Evolutionary conservation across 345 rosid species (phyloP).

Genomic region (Lagerstroemia speciosa): DNA sequence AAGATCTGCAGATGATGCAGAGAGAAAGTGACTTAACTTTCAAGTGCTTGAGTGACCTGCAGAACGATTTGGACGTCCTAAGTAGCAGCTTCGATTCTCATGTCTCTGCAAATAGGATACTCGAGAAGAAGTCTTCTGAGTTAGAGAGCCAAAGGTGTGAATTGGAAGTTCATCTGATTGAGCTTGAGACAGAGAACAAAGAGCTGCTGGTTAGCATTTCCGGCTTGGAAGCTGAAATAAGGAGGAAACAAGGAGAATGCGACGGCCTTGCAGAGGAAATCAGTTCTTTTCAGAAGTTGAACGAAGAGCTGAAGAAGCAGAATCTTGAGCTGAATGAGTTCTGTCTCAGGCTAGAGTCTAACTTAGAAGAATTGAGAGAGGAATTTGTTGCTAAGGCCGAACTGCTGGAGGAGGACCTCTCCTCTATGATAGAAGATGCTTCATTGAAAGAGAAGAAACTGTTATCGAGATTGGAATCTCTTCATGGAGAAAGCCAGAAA

Average conservation of each 20-base stretch:
- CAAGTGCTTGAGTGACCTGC: constrained; percentile 34
- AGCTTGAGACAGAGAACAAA: constrained; percentile 26
- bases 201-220: constrained; percentile 18
- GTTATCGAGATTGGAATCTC: constrained; percentile 22
- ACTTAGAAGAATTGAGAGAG: constrained; percentile 18
- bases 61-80: constrained; percentile 25
- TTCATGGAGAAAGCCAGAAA: constrained; percentile 26
- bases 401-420: constrained; percentile 30
- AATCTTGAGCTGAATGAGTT: constrained; percentile 24
- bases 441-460: constrained; percentile 30
- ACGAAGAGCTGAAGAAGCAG: constrained; percentile 25
- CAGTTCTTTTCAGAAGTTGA: constrained; percentile 22
- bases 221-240: constrained; percentile 27
- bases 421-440: constrained; percentile 29
- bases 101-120: constrained; percentile 30
- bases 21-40: constrained; percentile 30
- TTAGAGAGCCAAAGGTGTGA: constrained; percentile 23
- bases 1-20: constrained; percentile 17
- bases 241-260: constrained; percentile 2
- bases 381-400: constrained; percentile 20
- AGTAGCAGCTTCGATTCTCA: constrained; percentile 26
- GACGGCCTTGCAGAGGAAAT: constrained; percentile 24
- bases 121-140: constrained; percentile 32
- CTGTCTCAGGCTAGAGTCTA: constrained; percentile 24
- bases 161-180: constrained; percentile 21